phyloP scores from a whole-genome alignment of 768 basidiomycete species.

The Termitomyces sp. region DNA sequence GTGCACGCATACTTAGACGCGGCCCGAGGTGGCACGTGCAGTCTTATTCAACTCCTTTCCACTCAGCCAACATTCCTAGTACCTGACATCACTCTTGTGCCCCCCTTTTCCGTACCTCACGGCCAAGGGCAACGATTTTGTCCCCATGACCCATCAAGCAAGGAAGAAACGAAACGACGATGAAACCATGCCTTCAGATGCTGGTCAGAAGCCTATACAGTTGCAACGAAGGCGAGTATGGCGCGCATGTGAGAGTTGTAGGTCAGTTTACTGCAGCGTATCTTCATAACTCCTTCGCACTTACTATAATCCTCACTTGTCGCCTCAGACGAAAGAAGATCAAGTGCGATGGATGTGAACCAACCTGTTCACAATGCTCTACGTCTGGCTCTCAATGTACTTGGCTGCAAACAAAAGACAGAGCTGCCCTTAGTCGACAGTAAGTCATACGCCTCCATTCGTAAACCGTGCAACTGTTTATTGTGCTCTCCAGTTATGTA shows the following conservation, averaged over 20 bases:
- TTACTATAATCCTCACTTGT: constrained; percentile 9
- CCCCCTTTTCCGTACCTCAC: constrained; percentile 19
- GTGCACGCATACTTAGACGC: constrained; percentile 3
- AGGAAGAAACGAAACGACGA: constrained; percentile 76
- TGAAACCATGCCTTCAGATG: constrained; percentile 52
- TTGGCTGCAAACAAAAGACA: constrained; percentile 89
- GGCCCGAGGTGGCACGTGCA: constrained; percentile 17
- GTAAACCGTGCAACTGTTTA: neutral
- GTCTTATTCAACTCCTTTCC: constrained; percentile 5
- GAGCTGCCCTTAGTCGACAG: constrained; percentile 87
- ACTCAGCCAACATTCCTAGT: constrained; percentile 5
- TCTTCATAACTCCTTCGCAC: constrained; percentile 12
- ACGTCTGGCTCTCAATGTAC: constrained; percentile 74
- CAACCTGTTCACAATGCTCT: constrained; percentile 78
- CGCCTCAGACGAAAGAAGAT: constrained; percentile 79
- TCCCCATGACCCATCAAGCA: constrained; percentile 45
- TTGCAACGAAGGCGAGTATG: constrained; percentile 79
- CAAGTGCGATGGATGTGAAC: constrained; percentile 87
- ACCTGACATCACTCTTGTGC: constrained; percentile 10
- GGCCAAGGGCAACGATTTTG: constrained; percentile 47
- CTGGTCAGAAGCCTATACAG: constrained; percentile 65
- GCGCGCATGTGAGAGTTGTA: constrained; percentile 87
- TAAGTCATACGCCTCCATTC: constrained; percentile 33
- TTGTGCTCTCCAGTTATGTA: constrained; percentile 57
- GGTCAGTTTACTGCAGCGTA: constrained; percentile 40